A percentile compares a stretch with the other conserved stretches of the same genome.
Evolutionary conservation across 441 rosid species (phyloP).

Genomic region (Arabidopsis hybrid): DNA sequence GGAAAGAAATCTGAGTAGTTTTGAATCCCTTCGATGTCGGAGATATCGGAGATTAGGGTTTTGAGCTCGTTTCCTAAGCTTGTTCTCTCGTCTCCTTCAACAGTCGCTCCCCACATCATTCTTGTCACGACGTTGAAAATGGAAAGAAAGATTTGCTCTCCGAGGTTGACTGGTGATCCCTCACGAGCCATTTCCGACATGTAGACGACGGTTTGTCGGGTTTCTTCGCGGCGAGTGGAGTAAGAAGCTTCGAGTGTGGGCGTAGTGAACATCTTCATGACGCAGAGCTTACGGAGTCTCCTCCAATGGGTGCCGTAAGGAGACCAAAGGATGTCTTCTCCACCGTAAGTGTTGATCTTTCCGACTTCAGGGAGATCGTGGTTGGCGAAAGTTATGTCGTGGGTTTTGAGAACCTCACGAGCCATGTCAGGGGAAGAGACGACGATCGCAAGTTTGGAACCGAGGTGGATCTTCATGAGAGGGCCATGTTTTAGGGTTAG

Average conservation of each 20-base stretch:
- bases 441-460: slow-evolving; percentile 54
- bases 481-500: slow-evolving; percentile 55
- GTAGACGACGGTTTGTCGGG: slow-evolving; percentile 42
- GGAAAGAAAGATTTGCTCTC: slow-evolving; percentile 47
- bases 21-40: slow-evolving; percentile 50
- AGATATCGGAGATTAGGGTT: slow-evolving; percentile 38
- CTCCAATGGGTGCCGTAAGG: slow-evolving; percentile 55
- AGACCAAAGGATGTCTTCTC: slow-evolving; percentile 52
- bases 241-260: slow-evolving; percentile 52
- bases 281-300: slow-evolving; percentile 55
- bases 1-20: slow-evolving; percentile 72
- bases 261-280: slow-evolving; percentile 51
- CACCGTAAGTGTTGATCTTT: slow-evolving; percentile 44
- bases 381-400: slow-evolving; percentile 56
- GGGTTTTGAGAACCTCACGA: slow-evolving; percentile 60
- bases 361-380: slow-evolving; percentile 54
- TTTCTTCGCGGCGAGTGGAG: slow-evolving; percentile 44
- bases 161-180: slow-evolving; percentile 49
- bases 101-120: slow-evolving; percentile 56
- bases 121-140: slow-evolving; percentile 38
- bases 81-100: slow-evolving; percentile 47
- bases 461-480: slow-evolving; percentile 59
- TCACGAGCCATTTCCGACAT: slow-evolving; percentile 33
- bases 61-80: slow-evolving; percentile 44
- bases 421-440: slow-evolving; percentile 57